Conservation (phyloP, 2,329 filamentous ascomycete species). For the Ophiostoma quercus region DNA sequence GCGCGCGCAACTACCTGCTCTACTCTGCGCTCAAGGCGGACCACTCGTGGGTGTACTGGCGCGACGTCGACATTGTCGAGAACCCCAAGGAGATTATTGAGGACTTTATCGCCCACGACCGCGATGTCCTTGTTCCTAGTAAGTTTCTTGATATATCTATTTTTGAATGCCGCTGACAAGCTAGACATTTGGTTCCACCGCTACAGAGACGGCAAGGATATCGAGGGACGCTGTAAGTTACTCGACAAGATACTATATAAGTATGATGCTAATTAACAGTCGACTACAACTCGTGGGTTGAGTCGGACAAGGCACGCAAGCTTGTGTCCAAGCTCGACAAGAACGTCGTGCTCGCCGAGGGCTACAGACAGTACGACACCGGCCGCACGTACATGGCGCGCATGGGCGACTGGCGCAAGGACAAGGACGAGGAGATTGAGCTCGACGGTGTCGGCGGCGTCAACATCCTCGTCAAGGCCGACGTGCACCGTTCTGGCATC, state of each 20-base stretch:
- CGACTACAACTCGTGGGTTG: constrained; percentile 98
- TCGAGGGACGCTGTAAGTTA: constrained; percentile 83
- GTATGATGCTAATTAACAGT: constrained; percentile 47
- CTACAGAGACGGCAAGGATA: constrained; percentile 72
- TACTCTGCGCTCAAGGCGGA: constrained; percentile 80
- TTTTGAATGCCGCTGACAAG: constrained; percentile 14
- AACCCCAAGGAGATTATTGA: constrained; percentile 83
- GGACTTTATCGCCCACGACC: constrained; percentile 90
- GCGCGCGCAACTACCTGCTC: constrained; percentile 86
- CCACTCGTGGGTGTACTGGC: constrained; percentile 98
- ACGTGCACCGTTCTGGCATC: constrained; percentile 93
- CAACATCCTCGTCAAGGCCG: constrained; percentile 94
- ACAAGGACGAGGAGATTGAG: constrained; percentile 87
- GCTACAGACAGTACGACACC: constrained; percentile 90
- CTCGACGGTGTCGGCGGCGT: constrained; percentile 96
- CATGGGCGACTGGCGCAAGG: constrained; percentile 86
- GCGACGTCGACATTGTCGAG: constrained; percentile 93
- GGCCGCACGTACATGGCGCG: constrained; percentile 82
- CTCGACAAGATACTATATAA: too few relatives aligned
- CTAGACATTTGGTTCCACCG: constrained; percentile 96
- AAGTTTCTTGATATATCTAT: constrained; percentile 38
- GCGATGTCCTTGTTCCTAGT: constrained; percentile 93
- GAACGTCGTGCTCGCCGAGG: constrained; percentile 82
- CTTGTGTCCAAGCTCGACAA: constrained; percentile 69
- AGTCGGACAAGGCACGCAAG: constrained; percentile 77